Evolutionary conservation across 495 filamentous ascomycete genomes (phyloP), one percentile per base, ranked within the genome.

Genomic region (Cercophora samala): DNA sequence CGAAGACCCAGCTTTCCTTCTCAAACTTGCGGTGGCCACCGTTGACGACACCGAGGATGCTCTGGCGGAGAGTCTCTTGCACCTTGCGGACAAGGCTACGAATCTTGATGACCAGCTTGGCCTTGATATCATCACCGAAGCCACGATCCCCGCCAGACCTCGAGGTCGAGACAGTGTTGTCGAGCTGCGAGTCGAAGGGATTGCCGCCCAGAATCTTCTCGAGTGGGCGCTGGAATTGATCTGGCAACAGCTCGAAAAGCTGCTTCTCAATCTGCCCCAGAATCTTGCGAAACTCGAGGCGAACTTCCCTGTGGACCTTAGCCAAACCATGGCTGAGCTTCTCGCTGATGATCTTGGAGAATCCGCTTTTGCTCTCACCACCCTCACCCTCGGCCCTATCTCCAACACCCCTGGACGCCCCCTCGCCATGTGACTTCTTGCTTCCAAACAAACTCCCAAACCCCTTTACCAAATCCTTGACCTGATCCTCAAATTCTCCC

Each of bases 161-260:
- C 17, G 66, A 63, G 37, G 37, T 9, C 37, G 37, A 46, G 13
- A 46, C 37, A 46, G 37, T 46, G 11, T 76, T 68, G 58, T 77
- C 74, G 11, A 77, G 75, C 65, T 75, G 64, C 29, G 70, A 63
- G 65, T 76, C 74, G 54, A 77, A 77, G 17, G 75, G 75, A 52
- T 77, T 77, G 32, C 75, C 75, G 13, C 75, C 75, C 11, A 77
- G 68, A 22, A 77, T 76, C 66, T 76, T 77, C 64, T 77, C 75
- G 4, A 77, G 69, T 1, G 75, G 70, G 2, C 66, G 60, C 66
- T 77, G 75, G 61, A 77, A 69, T 63, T 73, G 19, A 42, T 76
- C 75, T 0, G 75, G 75, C 19, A 77, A 72, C 60, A 76, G 60
- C 66, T 77, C 75, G 24, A 77, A 77, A 24, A 77, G 69, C 64